Conservation (phyloP, 1,284 basidiomycete species). For the Ustanciosporium gigantosporum region DNA sequence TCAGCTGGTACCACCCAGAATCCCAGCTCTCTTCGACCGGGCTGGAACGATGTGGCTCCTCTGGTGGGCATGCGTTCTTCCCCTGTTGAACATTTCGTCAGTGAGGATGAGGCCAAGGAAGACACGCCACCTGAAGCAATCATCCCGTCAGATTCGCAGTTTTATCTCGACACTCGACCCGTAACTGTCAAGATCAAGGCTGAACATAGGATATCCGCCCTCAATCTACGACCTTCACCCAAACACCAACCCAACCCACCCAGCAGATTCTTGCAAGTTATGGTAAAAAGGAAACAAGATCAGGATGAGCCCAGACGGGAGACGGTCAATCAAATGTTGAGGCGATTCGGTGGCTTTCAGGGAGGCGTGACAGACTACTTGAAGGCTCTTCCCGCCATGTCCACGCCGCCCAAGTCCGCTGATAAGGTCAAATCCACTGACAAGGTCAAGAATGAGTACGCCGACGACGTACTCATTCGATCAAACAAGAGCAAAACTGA, state of each 20-base stretch:
- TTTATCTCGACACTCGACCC: slow-evolving; percentile 17
- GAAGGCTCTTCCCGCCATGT: no score
- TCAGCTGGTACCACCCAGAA: slow-evolving; percentile 24
- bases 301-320: no score
- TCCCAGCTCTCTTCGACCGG: slow-evolving; percentile 21
- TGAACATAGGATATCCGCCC: slow-evolving; percentile 10
- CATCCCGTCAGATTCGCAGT: slow-evolving; percentile 9
- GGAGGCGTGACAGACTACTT: no score
- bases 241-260: not conserved
- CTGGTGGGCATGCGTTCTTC: slow-evolving; percentile 16
- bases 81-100: slow-evolving; percentile 14
- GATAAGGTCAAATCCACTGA: no score
- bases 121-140: slow-evolving; percentile 23
- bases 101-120: slow-evolving; percentile 11
- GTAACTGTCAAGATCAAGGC: slow-evolving; percentile 23
- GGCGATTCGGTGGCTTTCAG: no score
- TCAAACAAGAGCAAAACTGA: no score
- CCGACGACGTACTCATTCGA: no score
- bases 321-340: no score
- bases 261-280: no score
- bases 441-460: no score
- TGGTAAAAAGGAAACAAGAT: no score
- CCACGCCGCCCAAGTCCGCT: no score
- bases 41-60: slow-evolving; percentile 34
- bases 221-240: slow-evolving; percentile 7